Evolutionary conservation across 768 basidiomycete species (phyloP).

Genomic region (Candolleomyces efflorescens): DNA sequence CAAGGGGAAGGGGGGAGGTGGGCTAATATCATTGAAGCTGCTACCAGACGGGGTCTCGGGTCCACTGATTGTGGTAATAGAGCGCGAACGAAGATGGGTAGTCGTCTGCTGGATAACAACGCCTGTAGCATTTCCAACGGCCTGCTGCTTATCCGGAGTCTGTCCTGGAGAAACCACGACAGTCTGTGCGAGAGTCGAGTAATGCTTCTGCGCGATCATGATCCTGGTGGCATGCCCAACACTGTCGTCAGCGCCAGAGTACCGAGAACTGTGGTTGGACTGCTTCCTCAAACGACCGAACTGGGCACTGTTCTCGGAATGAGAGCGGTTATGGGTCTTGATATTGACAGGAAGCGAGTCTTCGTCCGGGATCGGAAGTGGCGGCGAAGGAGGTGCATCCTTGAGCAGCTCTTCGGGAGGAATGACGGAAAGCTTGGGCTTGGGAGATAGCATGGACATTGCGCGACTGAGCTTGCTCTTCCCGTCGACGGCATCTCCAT

Average conservation of each 20-base stretch:
- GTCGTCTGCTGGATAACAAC: slow-evolving; percentile 24
- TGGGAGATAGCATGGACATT: slow-evolving; percentile 56
- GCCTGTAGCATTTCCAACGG: slow-evolving; percentile 34
- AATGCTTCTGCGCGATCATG: slow-evolving; percentile 72
- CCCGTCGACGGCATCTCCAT: slow-evolving; percentile 68
- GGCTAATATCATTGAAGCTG: slow-evolving; percentile 37
- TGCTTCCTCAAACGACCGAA: slow-evolving; percentile 48
- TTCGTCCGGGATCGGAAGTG: slow-evolving; percentile 56
- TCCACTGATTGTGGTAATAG: slow-evolving; percentile 46
- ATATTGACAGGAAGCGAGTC: slow-evolving; percentile 39
- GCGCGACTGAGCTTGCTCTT: slow-evolving; percentile 59
- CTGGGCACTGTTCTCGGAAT: slow-evolving; percentile 53
- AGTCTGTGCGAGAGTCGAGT: slow-evolving; percentile 66
- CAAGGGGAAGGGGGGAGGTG: slow-evolving; percentile 64
- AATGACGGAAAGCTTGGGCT: slow-evolving; percentile 65
- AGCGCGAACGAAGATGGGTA: slow-evolving; percentile 59
- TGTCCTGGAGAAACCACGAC: slow-evolving; percentile 43
- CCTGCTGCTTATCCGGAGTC: slow-evolving; percentile 37
- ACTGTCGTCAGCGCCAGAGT: slow-evolving; percentile 48
- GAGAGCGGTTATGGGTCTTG: slow-evolving; percentile 41
- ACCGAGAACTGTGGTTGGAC: slow-evolving; percentile 53
- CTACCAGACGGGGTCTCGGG: slow-evolving; percentile 34
- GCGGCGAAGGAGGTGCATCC: slow-evolving; percentile 46
- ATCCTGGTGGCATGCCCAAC: slow-evolving; percentile 50
- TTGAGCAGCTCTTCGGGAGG: slow-evolving; percentile 48